Evolutionary conservation across 805 yeast genomes (phyloP).

Genomic region (Lipomyces kockii): DNA sequence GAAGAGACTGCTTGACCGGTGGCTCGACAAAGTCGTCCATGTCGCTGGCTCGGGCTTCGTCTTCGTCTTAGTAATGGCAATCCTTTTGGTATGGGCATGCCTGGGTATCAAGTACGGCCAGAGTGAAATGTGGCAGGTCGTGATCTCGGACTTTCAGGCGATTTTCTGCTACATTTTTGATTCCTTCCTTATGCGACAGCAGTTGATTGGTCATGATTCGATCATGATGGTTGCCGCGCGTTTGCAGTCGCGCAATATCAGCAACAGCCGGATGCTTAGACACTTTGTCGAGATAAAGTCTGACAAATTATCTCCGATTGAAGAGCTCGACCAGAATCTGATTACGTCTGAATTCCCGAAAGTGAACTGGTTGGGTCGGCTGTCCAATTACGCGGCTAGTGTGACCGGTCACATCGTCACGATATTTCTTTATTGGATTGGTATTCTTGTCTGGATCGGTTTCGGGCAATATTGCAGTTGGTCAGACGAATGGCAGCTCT

Average conservation of each 20-base stretch:
- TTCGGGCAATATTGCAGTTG: constrained; percentile 46
- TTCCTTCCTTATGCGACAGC: constrained; percentile 30
- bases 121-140: constrained; percentile 23
- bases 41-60: constrained; percentile 6
- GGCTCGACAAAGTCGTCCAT: constrained; percentile 4
- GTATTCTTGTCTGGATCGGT: constrained; percentile 49
- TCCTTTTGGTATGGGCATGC: constrained; percentile 28
- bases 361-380: constrained; percentile 46
- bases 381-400: constrained; percentile 24
- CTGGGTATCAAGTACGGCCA: constrained; percentile 15
- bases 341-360: background rate
- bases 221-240: constrained; percentile 17
- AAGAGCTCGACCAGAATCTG: background rate
- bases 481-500: constrained; percentile 50
- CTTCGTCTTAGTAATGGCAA: constrained; percentile 11
- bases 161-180: constrained; percentile 19
- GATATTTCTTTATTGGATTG: constrained; percentile 48
- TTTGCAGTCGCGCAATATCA: constrained; percentile 19
- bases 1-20: background rate
- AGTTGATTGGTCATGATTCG: constrained; percentile 16
- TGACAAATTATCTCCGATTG: background rate
- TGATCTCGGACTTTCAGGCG: constrained; percentile 24
- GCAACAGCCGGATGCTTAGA: constrained; percentile 10
- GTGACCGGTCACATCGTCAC: constrained; percentile 44
- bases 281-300: background rate